Conservation (phyloP, 2,329 filamentous ascomycete species). For the Penicillium sp. region DNA sequence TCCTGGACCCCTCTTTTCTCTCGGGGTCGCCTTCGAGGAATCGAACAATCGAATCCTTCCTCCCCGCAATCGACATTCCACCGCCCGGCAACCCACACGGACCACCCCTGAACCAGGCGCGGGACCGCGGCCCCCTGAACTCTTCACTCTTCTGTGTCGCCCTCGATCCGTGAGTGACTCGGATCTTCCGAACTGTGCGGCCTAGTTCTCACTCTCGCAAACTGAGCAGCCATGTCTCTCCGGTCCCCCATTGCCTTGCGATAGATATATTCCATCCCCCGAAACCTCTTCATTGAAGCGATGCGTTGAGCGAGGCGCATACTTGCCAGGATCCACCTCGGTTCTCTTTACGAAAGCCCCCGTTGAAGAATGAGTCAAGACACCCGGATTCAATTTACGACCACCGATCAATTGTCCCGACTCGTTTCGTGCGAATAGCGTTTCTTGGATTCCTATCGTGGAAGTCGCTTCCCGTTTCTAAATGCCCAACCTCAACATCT, state of each 20-base stretch:
- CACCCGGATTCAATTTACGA: constrained; percentile 1
- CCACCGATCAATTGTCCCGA: constrained; percentile 5
- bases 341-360: background rate
- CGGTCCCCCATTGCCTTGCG: constrained; percentile 3
- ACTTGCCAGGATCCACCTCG: background rate
- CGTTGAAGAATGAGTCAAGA: constrained; percentile 16
- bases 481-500: constrained; percentile 5
- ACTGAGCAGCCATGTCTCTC: constrained; percentile 13
- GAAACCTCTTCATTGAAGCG: constrained; percentile 4
- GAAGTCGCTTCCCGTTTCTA: background rate
- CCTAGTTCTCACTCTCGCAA: background rate
- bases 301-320: constrained; percentile 10
- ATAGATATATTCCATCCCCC: constrained; percentile 8
- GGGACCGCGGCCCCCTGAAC: constrained; percentile 9
- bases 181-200: background rate
- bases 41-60: background rate
- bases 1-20: background rate
- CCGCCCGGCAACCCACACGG: constrained; percentile 17
- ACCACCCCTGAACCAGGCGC: constrained; percentile 19
- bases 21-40: background rate
- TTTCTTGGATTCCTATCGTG: background rate
- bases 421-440: constrained; percentile 6
- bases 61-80: constrained; percentile 11
- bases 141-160: background rate
- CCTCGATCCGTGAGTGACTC: background rate